phyloP scores from a whole-genome alignment of 2,329 filamentous ascomycete genomes.

The Neofusicoccum kwambonambiense region DNA sequence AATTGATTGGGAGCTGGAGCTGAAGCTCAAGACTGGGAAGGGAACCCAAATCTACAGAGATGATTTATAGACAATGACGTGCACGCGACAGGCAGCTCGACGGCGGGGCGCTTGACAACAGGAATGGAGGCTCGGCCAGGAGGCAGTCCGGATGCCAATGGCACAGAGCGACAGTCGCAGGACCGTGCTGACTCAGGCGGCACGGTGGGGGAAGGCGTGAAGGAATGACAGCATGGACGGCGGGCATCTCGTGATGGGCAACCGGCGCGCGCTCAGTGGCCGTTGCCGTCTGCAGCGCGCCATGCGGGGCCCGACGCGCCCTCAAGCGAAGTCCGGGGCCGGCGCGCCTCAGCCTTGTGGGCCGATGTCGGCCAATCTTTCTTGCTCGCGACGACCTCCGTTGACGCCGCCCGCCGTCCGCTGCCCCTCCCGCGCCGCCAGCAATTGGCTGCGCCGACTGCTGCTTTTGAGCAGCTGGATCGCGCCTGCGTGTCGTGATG shows the following conservation, averaged over 20 bases:
- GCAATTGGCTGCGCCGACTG: no score
- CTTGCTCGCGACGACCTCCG: not conserved
- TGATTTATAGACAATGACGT: no score
- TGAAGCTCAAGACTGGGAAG: not conserved
- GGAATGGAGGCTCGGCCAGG: no score
- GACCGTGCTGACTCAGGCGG: not conserved
- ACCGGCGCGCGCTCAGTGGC: not conserved
- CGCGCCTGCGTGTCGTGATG: not conserved
- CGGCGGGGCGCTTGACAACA: no score
- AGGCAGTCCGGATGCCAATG: no score
- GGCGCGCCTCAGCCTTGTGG: conserved; percentile 3
- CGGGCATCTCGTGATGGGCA: not conserved
- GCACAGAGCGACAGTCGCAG: no score
- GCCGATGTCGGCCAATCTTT: conserved; percentile 6
- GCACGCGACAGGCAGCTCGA: no score
- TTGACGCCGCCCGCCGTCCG: no score
- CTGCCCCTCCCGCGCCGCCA: not conserved
- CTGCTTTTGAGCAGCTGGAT: not conserved
- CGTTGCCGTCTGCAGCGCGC: not conserved
- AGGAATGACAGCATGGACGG: not conserved
- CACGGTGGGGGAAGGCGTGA: no score
- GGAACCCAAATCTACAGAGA: no score
- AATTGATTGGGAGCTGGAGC: no score
- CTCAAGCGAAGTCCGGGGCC: not conserved
- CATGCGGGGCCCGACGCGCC: not conserved